These are phyloP conservation scores for Centella asiatica DNA, from an alignment of 129 eudicot species.

Conservation along the genomic window DNA sequence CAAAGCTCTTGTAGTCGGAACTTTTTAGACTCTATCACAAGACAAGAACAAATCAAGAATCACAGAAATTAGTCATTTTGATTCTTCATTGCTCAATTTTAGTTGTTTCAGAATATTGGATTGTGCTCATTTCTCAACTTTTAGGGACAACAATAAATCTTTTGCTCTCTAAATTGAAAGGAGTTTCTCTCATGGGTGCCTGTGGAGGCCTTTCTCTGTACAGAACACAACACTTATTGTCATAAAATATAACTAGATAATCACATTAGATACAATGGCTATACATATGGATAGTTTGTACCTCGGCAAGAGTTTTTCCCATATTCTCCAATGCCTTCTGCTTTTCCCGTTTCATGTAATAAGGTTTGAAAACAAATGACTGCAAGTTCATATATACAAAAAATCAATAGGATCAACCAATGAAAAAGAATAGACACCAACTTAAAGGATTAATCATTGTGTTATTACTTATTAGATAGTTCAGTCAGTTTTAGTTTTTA, in stretches of 20 bases:
- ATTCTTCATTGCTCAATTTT: too few relatives aligned
- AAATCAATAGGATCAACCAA: not conserved
- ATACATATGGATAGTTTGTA: constrained; percentile 14
- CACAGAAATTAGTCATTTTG: too few relatives aligned
- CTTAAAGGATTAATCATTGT: not conserved
- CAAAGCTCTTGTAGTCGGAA: not conserved
- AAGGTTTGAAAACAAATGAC: constrained; percentile 69
- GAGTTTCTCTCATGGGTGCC: too few relatives aligned
- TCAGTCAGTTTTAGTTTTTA: not conserved
- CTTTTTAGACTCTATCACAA: too few relatives aligned
- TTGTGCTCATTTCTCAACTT: not conserved
- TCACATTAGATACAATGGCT: not conserved
- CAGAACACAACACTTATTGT: not conserved
- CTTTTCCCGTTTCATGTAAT: constrained; percentile 66
- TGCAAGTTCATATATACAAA: constrained; percentile 29
- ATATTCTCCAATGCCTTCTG: constrained; percentile 63
- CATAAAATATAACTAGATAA: not conserved
- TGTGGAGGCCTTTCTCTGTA: not conserved
- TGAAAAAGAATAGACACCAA: not conserved
- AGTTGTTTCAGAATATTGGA: not conserved
- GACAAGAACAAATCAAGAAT: not conserved
- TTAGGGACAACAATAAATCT: not conserved
- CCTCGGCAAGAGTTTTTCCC: constrained; percentile 73
- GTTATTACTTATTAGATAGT: not conserved
- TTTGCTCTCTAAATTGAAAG: not conserved